phyloP scores from a whole-genome alignment of 306 rosid species.

The Trifolium repens region DNA sequence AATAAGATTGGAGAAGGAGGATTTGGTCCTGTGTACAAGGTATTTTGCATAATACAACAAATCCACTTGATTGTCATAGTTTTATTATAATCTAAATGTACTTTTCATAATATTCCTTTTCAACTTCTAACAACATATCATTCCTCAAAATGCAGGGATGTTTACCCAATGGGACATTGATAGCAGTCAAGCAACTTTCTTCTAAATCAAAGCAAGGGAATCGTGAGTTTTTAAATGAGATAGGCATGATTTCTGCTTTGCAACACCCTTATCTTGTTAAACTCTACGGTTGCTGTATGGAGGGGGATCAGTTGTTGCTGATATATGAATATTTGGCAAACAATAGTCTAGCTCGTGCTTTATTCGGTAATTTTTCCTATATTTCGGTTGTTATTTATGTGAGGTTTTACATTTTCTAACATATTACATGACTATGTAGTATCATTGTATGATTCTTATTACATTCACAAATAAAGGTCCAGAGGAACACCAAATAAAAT shows the following conservation, averaged over 20 bases:
- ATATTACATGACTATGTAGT: not conserved
- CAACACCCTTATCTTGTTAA: constrained; percentile 58
- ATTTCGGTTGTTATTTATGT: not conserved
- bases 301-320: constrained; percentile 51
- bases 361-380: constrained; percentile 49
- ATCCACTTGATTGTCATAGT: not conserved
- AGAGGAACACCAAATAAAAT: not conserved
- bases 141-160: constrained; percentile 37
- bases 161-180: constrained; percentile 54
- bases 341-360: constrained; percentile 56
- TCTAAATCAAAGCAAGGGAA: constrained; percentile 79
- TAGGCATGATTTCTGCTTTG: constrained; percentile 72
- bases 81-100: not conserved
- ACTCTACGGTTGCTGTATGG: constrained; percentile 47
- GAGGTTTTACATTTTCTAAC: not conserved
- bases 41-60: constrained; percentile 13
- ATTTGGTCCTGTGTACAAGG: constrained; percentile 75
- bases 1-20: constrained; percentile 84
- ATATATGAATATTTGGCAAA: constrained; percentile 64
- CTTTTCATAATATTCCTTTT: not conserved
- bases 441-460: not conserved
- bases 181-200: constrained; percentile 77
- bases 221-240: constrained; percentile 73
- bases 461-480: constrained; percentile 29
- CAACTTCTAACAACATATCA: not conserved